phyloP scores from a whole-genome alignment of 768 basidiomycete genomes.

The Lentinula sp. region DNA sequence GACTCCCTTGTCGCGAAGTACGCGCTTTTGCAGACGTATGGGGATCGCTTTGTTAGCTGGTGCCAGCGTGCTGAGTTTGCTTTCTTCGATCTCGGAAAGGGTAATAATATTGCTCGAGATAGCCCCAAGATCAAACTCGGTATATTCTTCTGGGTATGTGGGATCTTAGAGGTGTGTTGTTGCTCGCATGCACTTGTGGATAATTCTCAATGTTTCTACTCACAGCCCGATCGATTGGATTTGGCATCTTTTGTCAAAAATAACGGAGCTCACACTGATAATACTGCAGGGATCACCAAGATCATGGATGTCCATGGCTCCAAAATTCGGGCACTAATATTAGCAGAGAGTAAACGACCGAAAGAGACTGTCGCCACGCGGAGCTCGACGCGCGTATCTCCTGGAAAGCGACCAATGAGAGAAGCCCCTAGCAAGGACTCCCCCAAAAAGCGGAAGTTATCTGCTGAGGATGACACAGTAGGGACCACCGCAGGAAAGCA shows the following conservation, averaged over 20 bases:
- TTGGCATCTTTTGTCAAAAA: background rate
- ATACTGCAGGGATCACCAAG: background rate
- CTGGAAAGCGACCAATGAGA: background rate
- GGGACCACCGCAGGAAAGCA: background rate
- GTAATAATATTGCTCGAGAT: background rate
- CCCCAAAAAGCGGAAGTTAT: slow-evolving; percentile 5
- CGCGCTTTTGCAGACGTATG: background rate
- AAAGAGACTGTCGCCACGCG: background rate
- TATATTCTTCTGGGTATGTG: slow-evolving; percentile 1
- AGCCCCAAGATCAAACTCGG: background rate
- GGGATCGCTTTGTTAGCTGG: background rate
- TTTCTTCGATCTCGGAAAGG: background rate
- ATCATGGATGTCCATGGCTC: background rate
- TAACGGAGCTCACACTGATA: background rate
- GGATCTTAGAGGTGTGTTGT: background rate
- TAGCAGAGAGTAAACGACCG: background rate
- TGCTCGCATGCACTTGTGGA: background rate
- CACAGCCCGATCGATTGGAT: background rate
- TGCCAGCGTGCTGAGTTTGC: background rate
- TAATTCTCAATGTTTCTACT: background rate
- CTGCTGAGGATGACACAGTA: background rate
- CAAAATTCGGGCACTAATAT: background rate
- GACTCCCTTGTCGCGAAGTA: background rate
- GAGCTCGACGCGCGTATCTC: background rate
- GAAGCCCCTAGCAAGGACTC: slow-evolving; percentile 2